Percentiles rank a stretch among this genome's conserved stretches.
Conservation (phyloP, 2,329 filamentous ascomycete species). For the Pseudogymnoascus sp. region DNA sequence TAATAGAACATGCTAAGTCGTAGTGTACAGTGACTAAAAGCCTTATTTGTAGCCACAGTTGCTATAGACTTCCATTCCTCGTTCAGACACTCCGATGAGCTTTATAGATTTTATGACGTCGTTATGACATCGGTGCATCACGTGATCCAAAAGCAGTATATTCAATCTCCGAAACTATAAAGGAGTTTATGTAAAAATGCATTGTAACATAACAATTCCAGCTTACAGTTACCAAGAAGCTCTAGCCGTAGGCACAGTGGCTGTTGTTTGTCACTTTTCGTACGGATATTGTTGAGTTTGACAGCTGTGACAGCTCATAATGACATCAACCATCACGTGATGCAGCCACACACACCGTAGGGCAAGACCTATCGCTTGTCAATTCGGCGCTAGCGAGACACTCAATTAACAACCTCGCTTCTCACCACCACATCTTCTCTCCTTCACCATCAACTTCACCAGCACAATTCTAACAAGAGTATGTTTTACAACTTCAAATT, state of each 20-base stretch:
- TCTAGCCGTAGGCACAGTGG: neutral
- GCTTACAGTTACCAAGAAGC: neutral
- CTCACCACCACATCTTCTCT: conserved; percentile 8
- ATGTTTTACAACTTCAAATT: conserved; percentile 22
- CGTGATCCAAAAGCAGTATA: neutral
- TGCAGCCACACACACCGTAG: neutral
- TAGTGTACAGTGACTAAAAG: neutral
- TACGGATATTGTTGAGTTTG: neutral
- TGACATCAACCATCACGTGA: neutral
- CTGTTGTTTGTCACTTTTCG: neutral
- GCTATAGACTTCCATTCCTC: neutral
- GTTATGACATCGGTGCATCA: neutral
- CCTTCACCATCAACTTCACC: conserved; percentile 36
- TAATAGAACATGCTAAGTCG: neutral
- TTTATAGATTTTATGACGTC: neutral
- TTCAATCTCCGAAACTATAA: neutral
- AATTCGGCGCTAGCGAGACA: conserved; percentile 8
- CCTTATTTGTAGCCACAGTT: neutral
- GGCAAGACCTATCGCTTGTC: conserved; percentile 10
- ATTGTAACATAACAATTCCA: neutral
- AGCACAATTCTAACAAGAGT: conserved; percentile 35
- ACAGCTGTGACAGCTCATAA: neutral
- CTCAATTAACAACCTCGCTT: conserved; percentile 8
- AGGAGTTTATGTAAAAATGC: neutral
- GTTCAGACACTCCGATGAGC: neutral